Base-by-base conservation (phyloP, 164 flowering plant species). In the Akebia trifoliata region DNA sequence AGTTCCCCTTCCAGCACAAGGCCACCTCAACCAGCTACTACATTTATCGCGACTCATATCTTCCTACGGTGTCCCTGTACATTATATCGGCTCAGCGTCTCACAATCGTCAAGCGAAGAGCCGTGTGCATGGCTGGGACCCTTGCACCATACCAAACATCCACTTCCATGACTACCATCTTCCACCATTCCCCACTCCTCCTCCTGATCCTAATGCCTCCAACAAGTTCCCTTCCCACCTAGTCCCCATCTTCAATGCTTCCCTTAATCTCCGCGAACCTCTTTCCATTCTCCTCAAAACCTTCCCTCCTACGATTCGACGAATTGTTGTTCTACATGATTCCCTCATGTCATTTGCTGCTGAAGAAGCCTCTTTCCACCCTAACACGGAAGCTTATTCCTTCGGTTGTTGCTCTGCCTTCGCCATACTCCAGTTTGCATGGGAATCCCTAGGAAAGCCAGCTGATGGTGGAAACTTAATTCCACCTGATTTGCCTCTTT, bases 161-260 rank as follows among this genome's bases (percentile, higher is more conserved):
- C 73, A 69, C 4, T 82, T 86, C 66, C 90, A 81, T 47, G 76
- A n/a, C n/a, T n/a, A n/a, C n/a, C n/a, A n/a, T n/a, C n/a, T n/a
- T n/a, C n/a, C n/a, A n/a, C n/a, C n/a, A 53, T 70, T 50, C 18
- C 2, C 36, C n/a, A 65, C 68, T 29, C 85, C 80, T 44, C 65
- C 75, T 0, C 79, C 86, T 0, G 53, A 76, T 67, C 82, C 88
- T 0, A 43, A 65, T 20, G 15, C 77, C 10, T 0, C n/a, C n/a
- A n/a, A n/a, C n/a, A n/a, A n/a, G n/a, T n/a, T n/a, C n/a, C n/a
- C n/a, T n/a, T n/a, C n/a, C 4, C 88, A 82, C 46, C 76, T 84
- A 54, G 69, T 54, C 6, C 80, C 85, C 0, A 8, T 59, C 2
- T 74, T 79, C 51, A 64, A 74, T 0, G 81, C 85, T 24, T 14